Evolutionary conservation across 140 eudicot species (phyloP), one percentile per base, ranked within the genome.

Genomic region (Flaveria floridana): DNA sequence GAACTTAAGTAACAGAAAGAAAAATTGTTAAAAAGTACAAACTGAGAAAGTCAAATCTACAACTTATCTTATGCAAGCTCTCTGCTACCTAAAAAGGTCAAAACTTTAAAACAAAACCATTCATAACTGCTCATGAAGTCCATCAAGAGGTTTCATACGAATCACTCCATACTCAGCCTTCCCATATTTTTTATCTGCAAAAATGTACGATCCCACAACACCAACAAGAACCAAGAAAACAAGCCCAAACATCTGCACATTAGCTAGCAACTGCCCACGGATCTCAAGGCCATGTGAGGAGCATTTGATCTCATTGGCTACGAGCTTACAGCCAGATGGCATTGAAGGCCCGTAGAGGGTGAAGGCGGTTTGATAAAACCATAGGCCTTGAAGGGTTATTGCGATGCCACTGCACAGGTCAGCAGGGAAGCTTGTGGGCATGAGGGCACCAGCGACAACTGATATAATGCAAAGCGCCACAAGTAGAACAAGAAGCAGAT

Each of bases 321-420:
- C 78, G 15, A 88, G 86, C 26, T 51, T 63, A 70, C 98, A 90
- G 2, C 98, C 97, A 34, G 87, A 75, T 51, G 98, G 98, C 93
- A 93, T 90, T 82, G 88, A 85, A 12, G 97, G 87, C 28, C 98
- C 97, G 25, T 93, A 90, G 50, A 93, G 95, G n/a, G 96, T 83
- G 82, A 90, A 90, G 0, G 97, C 98, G 1, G 96, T 90, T 76
- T 90, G 98, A 77, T 86, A 93, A 72, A 90, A 90, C 97, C 98
- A 90, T 19, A 93, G 86, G 74, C 97, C 98, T 85, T 93, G 98
- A 48, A 93, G 96, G 8, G 98, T 79, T 71, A 90, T 76, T 19
- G 91, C 89, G 50, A 90, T 82, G 50, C 96, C 96, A 15, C 82
- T 82, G 71, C 83, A 81, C 44, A 93, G 75, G 75, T 93, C 98